Evolutionary conservation across 176 grass and related monocot species (phyloP).

Genomic region (barley (Hordeum vulgare)): MorexV3_pseudomolecules_assembly NC_058522.1:281566929-281567428

Average conservation of each 20-base stretch:
- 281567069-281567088: background rate
- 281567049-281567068: constrained; percentile 20
- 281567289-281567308: constrained; percentile 2
- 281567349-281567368: constrained; percentile 37
- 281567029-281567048: background rate
- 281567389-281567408: constrained; percentile 19
- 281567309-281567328: constrained; percentile 23
- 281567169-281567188: constrained; percentile 34
- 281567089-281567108: background rate
- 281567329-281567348: constrained; percentile 20
- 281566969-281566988: constrained; percentile 7
- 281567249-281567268: constrained; percentile 50
- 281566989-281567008: background rate
- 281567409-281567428: constrained; percentile 27
- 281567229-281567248: constrained; percentile 49
- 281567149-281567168: constrained; percentile 38
- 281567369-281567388: constrained; percentile 25
- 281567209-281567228: constrained; percentile 46
- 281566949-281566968: constrained; percentile 17
- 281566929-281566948: background rate
- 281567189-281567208: constrained; percentile 61
- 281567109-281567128: constrained; percentile 27
- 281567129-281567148: constrained; percentile 63
- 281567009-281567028: background rate
- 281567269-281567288: constrained; percentile 26